Percentiles rank a stretch among this genome's conserved stretches.
Evolutionary conservation across 1,139 yeast genomes (phyloP).

Genomic region (Diutina pseudorugosa): DNA sequence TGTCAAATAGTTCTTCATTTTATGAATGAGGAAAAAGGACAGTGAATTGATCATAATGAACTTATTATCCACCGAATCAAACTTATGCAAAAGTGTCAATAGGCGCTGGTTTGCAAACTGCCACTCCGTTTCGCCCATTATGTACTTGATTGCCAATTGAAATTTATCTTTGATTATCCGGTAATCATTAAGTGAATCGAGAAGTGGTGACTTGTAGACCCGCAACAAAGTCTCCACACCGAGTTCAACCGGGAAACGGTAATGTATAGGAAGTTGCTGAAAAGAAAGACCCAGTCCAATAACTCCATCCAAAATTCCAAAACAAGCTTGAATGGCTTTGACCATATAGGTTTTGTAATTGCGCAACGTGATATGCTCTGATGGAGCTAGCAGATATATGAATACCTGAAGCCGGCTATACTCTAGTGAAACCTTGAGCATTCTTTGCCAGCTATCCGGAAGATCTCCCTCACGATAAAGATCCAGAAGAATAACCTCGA

Average conservation of each 20-base stretch:
- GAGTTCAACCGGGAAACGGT: constrained; percentile 27
- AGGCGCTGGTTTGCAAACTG: neutral
- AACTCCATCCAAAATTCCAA: constrained; percentile 14
- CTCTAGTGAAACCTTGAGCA: constrained; percentile 24
- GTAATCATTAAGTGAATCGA: constrained; percentile 20
- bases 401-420: constrained; percentile 30
- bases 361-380: constrained; percentile 14
- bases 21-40: constrained; percentile 21
- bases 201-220: constrained; percentile 25
- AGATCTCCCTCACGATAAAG: neutral
- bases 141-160: constrained; percentile 7
- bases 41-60: constrained; percentile 2
- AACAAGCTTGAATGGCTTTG: constrained; percentile 22
- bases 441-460: constrained; percentile 9
- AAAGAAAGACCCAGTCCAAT: constrained; percentile 15
- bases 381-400: constrained; percentile 21
- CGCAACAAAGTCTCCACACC: constrained; percentile 21
- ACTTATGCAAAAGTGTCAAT: neutral
- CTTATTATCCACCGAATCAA: neutral
- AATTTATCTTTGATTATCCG: constrained; percentile 19
- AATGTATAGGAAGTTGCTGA: constrained; percentile 29
- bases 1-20: constrained; percentile 26
- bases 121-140: neutral
- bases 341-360: constrained; percentile 21
- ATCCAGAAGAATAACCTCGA: constrained; percentile 28